Conservation (phyloP, 116 monocot genomes). For the Zostera marina region DNA sequence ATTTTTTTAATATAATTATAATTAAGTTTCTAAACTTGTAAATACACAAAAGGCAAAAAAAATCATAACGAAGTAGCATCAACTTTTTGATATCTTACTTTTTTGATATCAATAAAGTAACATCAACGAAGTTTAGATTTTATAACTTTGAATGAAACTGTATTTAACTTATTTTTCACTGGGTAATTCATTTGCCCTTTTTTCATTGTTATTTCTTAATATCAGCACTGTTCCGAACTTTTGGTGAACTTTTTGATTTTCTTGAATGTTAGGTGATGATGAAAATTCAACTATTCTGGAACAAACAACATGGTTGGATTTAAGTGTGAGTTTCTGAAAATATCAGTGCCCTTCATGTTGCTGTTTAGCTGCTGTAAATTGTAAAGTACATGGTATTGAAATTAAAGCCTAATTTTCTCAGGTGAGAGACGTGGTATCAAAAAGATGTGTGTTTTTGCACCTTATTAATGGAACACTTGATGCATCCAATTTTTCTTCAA, state of each 20-base stretch:
- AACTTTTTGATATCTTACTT: too few relatives aligned
- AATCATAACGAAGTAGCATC: too few relatives aligned
- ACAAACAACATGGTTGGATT: constrained; percentile 43
- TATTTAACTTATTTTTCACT: too few relatives aligned
- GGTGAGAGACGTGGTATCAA: constrained; percentile 56
- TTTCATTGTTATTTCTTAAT: too few relatives aligned
- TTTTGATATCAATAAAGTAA: too few relatives aligned
- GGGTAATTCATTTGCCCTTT: too few relatives aligned
- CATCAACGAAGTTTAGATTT: too few relatives aligned
- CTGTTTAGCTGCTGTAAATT: not conserved
- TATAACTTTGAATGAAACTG: too few relatives aligned
- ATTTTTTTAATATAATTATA: too few relatives aligned
- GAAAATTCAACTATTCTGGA: constrained; percentile 45
- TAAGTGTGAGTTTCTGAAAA: constrained; percentile 21
- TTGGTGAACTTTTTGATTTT: constrained; percentile 7
- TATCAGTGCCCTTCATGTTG: not conserved
- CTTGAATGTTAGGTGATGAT: constrained; percentile 48
- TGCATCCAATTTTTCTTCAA: constrained; percentile 70
- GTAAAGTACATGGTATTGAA: not conserved
- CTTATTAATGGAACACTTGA: constrained; percentile 46
- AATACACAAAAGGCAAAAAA: too few relatives aligned
- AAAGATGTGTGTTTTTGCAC: constrained; percentile 71
- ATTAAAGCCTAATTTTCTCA: constrained; percentile 9
- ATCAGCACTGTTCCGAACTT: not conserved
- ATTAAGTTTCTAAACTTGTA: too few relatives aligned